A percentile compares a stretch with the other conserved stretches of the same genome.
phyloP scores from a whole-genome alignment of 768 basidiomycete species.

The Lanmaoa rubissima region DNA sequence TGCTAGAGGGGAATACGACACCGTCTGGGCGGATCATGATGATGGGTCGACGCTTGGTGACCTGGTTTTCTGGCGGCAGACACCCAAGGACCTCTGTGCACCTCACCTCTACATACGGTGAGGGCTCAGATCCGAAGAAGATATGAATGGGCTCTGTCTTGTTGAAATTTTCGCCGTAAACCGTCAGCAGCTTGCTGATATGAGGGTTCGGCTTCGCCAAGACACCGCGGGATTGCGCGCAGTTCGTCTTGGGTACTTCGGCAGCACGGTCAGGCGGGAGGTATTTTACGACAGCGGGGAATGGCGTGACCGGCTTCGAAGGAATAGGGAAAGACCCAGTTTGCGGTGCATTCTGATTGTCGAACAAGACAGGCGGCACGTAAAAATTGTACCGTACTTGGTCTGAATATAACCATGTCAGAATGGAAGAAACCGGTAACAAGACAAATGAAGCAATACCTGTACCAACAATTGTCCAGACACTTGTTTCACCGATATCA shows the following conservation, averaged over 20 bases:
- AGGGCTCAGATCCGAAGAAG: conserved; percentile 85
- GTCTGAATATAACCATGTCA: conserved; percentile 45
- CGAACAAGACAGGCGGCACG: conserved; percentile 80
- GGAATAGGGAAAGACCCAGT: conserved; percentile 76
- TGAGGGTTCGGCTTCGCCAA: conserved; percentile 78
- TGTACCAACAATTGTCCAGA: conserved; percentile 93
- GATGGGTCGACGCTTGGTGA: conserved; percentile 71
- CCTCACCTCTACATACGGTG: conserved; percentile 83
- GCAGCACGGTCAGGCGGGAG: conserved; percentile 86
- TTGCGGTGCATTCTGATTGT: conserved; percentile 71
- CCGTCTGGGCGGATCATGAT: conserved; percentile 83
- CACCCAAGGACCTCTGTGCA: conserved; percentile 85
- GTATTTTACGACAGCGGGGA: conserved; percentile 87
- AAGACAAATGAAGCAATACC: conserved; percentile 42
- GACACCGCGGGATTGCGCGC: conserved; percentile 61
- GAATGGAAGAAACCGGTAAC: conserved; percentile 6
- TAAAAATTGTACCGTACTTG: conserved; percentile 94
- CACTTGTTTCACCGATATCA: conserved; percentile 90
- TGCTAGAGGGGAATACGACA: conserved; percentile 81
- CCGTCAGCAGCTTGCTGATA: conserved; percentile 75
- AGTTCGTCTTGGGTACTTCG: conserved; percentile 75
- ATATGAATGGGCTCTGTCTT: conserved; percentile 79
- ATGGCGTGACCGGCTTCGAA: conserved; percentile 79
- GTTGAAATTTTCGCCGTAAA: conserved; percentile 88
- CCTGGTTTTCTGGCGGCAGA: conserved; percentile 68